Conservation (phyloP, 768 basidiomycete species). For the Agaricus subrufescens region DNA sequence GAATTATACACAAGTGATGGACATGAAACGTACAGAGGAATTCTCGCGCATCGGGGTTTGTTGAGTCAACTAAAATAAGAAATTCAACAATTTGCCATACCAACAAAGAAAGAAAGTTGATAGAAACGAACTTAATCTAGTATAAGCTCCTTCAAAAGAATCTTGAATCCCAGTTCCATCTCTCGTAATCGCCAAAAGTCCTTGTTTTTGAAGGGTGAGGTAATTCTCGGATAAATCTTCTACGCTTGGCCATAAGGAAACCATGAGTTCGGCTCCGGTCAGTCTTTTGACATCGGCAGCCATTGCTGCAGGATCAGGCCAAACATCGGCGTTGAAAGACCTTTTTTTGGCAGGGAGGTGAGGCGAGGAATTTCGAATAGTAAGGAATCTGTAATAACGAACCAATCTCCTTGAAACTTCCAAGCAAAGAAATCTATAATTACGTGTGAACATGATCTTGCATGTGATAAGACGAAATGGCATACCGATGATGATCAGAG, state of each 20-base stretch:
- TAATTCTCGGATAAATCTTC: constrained; percentile 33
- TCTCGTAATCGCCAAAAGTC: constrained; percentile 27
- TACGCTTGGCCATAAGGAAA: constrained; percentile 33
- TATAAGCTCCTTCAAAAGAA: constrained; percentile 32
- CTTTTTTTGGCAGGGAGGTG: constrained; percentile 11
- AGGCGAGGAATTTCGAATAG: neutral
- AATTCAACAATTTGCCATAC: neutral
- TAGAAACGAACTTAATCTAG: constrained; percentile 19
- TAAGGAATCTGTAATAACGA: neutral
- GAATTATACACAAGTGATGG: neutral
- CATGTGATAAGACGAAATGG: neutral
- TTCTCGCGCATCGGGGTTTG: constrained; percentile 30
- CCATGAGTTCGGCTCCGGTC: constrained; percentile 35
- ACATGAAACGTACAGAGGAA: constrained; percentile 24
- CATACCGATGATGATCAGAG: constrained; percentile 29
- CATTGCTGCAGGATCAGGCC: constrained; percentile 29
- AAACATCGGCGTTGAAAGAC: constrained; percentile 30
- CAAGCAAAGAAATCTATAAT: constrained; percentile 29
- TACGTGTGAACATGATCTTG: neutral
- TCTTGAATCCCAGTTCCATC: constrained; percentile 30
- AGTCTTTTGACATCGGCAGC: constrained; percentile 27
- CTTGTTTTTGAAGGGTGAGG: constrained; percentile 23
- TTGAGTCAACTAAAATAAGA: constrained; percentile 24
- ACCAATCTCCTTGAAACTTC: constrained; percentile 35
- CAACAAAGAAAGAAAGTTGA: neutral